Evolutionary conservation across 805 yeast genomes (phyloP).

Genomic region (Ogataea neopini): DNA sequence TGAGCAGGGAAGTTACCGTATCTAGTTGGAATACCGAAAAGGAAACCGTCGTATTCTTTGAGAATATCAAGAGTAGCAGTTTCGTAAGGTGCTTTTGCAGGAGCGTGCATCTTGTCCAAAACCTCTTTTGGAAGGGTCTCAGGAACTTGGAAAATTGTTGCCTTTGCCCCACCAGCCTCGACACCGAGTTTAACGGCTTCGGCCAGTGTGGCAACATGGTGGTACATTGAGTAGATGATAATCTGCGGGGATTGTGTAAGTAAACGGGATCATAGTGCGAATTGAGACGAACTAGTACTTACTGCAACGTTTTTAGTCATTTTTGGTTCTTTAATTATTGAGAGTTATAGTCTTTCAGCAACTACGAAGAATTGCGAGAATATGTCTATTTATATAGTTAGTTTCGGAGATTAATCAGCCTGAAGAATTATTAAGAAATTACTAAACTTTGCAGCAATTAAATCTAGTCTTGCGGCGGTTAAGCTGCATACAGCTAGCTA

Average conservation of each 20-base stretch:
- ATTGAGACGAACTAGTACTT: conserved; percentile 9
- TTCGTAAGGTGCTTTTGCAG: conserved; percentile 57
- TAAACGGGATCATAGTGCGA: neutral
- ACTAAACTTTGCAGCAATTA: neutral
- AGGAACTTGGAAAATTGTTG: conserved; percentile 74
- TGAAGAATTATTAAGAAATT: neutral
- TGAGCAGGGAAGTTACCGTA: conserved; percentile 77
- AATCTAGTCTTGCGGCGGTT: neutral
- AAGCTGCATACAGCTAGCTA: neutral
- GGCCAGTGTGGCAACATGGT: conserved; percentile 72
- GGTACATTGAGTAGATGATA: conserved; percentile 78
- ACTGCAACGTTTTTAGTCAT: conserved; percentile 27
- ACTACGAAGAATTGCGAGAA: too few relatives aligned
- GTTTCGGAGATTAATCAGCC: neutral
- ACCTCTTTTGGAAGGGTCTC: conserved; percentile 71
- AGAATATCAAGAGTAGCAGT: conserved; percentile 58
- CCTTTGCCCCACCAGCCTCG: conserved; percentile 66
- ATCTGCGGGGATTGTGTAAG: conserved; percentile 35
- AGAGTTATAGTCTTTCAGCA: too few relatives aligned
- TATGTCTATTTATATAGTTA: neutral
- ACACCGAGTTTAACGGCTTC: conserved; percentile 69
- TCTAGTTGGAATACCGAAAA: conserved; percentile 82
- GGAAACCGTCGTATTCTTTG: conserved; percentile 64
- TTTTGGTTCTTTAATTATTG: too few relatives aligned
- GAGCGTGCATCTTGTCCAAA: conserved; percentile 65